Evolutionary conservation across 345 rosid genomes (phyloP).

Genomic region (Theobroma cacao): DNA sequence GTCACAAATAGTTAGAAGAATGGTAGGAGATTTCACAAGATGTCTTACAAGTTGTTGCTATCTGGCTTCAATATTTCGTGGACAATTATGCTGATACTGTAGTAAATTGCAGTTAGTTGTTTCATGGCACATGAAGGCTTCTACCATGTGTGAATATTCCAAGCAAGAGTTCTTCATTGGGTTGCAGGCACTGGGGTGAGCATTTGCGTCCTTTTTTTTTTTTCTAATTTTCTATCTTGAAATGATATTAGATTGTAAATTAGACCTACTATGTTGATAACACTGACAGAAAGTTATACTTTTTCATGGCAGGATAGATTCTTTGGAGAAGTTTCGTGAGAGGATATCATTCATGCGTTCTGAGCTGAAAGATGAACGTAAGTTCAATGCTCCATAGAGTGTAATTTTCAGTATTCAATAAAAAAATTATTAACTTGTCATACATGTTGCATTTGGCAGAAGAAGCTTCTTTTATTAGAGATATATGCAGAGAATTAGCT

Average conservation of each 20-base stretch:
- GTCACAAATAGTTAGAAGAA: background rate
- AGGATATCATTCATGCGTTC: conserved; percentile 81
- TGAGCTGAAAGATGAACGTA: conserved; percentile 97
- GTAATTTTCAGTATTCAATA: conserved; percentile 15
- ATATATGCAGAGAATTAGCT: background rate
- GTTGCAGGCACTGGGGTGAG: conserved; percentile 82
- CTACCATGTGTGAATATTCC: conserved; percentile 94
- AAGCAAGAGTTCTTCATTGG: conserved; percentile 87
- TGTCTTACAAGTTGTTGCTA: background rate
- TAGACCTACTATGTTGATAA: conserved; percentile 9
- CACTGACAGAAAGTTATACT: conserved; percentile 20
- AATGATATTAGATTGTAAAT: background rate
- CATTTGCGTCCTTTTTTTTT: conserved; percentile 3
- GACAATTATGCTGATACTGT: background rate
- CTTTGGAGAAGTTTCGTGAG: conserved; percentile 77
- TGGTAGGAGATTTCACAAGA: background rate
- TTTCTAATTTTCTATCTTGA: background rate
- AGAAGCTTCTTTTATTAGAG: background rate
- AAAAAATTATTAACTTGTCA: background rate
- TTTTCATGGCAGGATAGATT: conserved; percentile 80
- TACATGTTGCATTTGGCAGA: background rate
- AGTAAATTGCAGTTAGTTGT: conserved; percentile 69
- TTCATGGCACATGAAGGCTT: conserved; percentile 99
- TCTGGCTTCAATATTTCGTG: background rate
- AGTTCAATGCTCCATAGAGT: conserved; percentile 18